These are phyloP conservation scores for Porphyra umbilicalis DNA, from an alignment of 31 red algal genomes.

Conservation along the genomic window DNA sequence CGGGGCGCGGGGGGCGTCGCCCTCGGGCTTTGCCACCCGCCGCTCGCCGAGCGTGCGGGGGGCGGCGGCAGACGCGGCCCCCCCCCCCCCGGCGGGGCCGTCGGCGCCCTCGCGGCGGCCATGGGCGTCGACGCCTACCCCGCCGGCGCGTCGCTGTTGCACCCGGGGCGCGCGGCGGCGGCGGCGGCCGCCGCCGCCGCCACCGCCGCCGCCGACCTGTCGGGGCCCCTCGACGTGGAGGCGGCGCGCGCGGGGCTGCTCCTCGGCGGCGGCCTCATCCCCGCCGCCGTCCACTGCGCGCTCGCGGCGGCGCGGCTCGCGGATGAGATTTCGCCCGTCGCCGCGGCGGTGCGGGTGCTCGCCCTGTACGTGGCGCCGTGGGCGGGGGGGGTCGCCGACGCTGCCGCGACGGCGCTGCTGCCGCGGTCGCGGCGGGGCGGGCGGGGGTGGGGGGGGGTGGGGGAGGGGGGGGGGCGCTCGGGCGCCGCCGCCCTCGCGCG, in stretches of 20 bases:
- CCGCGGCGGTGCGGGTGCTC: neutral
- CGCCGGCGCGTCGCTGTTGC: neutral
- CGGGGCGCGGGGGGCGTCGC: neutral
- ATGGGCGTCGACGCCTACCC: neutral
- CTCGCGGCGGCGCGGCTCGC: neutral
- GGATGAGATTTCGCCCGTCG: neutral
- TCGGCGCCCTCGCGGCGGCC: neutral
- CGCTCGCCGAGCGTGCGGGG: neutral
- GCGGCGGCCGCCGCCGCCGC: neutral
- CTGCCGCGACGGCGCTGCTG: neutral
- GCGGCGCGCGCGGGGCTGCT: neutral
- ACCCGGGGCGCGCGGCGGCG: neutral
- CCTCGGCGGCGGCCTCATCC: neutral
- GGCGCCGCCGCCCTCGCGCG: neutral
- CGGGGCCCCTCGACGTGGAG: neutral
- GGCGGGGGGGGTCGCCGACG: neutral
- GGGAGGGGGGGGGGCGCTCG: neutral
- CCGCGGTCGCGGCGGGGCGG: neutral
- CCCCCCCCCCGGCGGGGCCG: neutral
- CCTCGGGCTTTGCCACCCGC: neutral
- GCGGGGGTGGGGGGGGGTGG: no score
- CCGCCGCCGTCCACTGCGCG: neutral
- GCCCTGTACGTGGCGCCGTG: neutral
- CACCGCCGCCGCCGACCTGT: neutral
- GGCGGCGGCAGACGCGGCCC: neutral